Evolutionary conservation across 768 basidiomycete genomes (phyloP).

Genomic region (Dentipellis sp.): DNA sequence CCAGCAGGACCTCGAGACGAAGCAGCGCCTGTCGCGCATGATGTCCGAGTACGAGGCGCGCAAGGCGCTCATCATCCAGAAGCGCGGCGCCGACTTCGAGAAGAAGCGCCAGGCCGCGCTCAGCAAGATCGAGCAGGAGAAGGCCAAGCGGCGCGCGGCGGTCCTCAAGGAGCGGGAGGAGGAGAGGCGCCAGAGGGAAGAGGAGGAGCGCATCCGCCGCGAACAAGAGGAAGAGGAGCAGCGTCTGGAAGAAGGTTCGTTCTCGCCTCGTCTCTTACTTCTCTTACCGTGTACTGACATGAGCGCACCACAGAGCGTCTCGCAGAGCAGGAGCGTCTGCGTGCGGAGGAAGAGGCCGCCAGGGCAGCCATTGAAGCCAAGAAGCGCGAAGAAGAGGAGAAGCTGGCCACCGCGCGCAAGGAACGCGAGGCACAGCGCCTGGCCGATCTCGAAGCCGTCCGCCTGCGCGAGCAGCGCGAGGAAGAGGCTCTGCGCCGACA

Average conservation of each 20-base stretch:
- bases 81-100: conserved; percentile 57
- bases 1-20: conserved; percentile 59
- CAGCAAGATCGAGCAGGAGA: conserved; percentile 77
- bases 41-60: conserved; percentile 54
- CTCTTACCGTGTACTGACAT: background rate
- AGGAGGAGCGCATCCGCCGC: conserved; percentile 26
- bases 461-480: conserved; percentile 54
- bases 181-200: conserved; percentile 34
- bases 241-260: conserved; percentile 43
- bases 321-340: conserved; percentile 20
- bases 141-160: conserved; percentile 54
- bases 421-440: conserved; percentile 43
- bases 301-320: conserved; percentile 11
- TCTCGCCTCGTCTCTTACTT: background rate
- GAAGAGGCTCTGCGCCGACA: conserved; percentile 40
- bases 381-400: conserved; percentile 58
- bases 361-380: conserved; percentile 39
- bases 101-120: conserved; percentile 46
- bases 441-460: conserved; percentile 43
- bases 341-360: conserved; percentile 24
- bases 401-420: conserved; percentile 37
- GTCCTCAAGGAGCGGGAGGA: conserved; percentile 54
- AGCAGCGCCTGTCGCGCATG: conserved; percentile 68
- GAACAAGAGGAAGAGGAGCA: conserved; percentile 33
- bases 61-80: conserved; percentile 43